A percentile compares a stretch with the other conserved stretches of the same genome.
Conservation (phyloP, 208 protist genomes). For the Borovskyia barvae region DNA sequence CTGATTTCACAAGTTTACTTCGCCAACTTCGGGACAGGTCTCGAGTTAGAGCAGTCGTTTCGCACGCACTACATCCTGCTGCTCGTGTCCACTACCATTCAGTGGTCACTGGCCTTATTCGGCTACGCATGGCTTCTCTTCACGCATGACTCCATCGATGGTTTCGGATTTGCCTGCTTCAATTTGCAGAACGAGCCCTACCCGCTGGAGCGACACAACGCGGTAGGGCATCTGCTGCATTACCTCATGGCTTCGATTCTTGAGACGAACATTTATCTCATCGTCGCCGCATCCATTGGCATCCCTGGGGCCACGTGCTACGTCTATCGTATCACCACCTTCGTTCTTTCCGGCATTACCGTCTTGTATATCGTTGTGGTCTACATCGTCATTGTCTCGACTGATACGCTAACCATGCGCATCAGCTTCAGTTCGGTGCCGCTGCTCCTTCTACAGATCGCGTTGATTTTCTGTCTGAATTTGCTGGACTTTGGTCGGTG, state of each 20-base stretch:
- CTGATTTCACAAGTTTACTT: conserved; percentile 62
- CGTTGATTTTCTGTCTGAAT: conserved; percentile 25
- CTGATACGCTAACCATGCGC: conserved; percentile 11
- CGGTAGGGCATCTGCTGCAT: conserved; percentile 35
- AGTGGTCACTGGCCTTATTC: conserved; percentile 45
- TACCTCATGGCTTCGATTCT: conserved; percentile 51
- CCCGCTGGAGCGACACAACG: conserved; percentile 34
- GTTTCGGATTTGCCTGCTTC: conserved; percentile 76
- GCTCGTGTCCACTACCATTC: conserved; percentile 19
- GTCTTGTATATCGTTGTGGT: conserved; percentile 28
- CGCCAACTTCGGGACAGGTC: conserved; percentile 17
- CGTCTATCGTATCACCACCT: conserved; percentile 19
- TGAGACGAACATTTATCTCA: conserved; percentile 57
- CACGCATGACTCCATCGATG: conserved; percentile 58
- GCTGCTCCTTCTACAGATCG: conserved; percentile 31
- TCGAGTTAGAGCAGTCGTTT: background rate
- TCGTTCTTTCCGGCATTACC: conserved; percentile 29
- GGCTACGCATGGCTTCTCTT: conserved; percentile 47
- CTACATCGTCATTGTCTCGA: conserved; percentile 24
- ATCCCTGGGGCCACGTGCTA: conserved; percentile 14
- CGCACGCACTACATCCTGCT: conserved; percentile 42
- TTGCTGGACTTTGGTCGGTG: background rate
- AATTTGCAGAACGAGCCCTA: conserved; percentile 28
- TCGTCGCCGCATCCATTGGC: conserved; percentile 20
- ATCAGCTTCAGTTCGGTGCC: conserved; percentile 38